phyloP scores from a whole-genome alignment of 2,329 filamentous ascomycete genomes.

The Spiromastix sp. region DNA sequence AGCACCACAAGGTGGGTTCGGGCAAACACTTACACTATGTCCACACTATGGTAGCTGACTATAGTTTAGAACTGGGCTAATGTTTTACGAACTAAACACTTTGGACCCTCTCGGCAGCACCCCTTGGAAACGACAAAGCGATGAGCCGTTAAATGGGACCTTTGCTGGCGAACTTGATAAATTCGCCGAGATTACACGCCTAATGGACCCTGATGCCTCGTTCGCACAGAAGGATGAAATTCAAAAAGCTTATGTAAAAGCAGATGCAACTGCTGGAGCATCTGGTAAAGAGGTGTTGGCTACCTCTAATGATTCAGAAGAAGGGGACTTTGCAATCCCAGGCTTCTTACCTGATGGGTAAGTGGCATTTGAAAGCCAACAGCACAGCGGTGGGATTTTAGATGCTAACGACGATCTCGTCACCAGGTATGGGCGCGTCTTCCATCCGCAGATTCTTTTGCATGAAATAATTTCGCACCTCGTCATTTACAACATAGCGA shows the following conservation, averaged over 20 bases:
- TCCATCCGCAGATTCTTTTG: constrained; percentile 3
- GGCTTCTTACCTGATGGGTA: constrained; percentile 3
- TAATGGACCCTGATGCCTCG: neutral
- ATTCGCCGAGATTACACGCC: neutral
- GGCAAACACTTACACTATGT: neutral
- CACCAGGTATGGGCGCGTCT: constrained; percentile 3
- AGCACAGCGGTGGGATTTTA: neutral
- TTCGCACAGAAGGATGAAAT: neutral
- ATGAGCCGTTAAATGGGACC: neutral
- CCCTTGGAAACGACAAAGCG: constrained; percentile 5
- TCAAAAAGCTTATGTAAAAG: neutral
- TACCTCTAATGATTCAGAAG: too few relatives aligned
- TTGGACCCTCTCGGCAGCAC: constrained; percentile 5
- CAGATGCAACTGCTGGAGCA: neutral
- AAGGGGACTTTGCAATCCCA: neutral
- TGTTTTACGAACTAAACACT: constrained; percentile 11
- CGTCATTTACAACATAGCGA: neutral
- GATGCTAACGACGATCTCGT: neutral
- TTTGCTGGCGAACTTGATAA: neutral
- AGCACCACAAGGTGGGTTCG: neutral
- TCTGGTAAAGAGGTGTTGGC: neutral
- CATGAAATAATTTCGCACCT: constrained; percentile 3
- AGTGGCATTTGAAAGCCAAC: neutral
- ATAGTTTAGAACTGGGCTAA: constrained; percentile 2
- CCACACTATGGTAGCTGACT: neutral